phyloP scores from a whole-genome alignment of 305 asterid species.

The Lippia alba region DNA sequence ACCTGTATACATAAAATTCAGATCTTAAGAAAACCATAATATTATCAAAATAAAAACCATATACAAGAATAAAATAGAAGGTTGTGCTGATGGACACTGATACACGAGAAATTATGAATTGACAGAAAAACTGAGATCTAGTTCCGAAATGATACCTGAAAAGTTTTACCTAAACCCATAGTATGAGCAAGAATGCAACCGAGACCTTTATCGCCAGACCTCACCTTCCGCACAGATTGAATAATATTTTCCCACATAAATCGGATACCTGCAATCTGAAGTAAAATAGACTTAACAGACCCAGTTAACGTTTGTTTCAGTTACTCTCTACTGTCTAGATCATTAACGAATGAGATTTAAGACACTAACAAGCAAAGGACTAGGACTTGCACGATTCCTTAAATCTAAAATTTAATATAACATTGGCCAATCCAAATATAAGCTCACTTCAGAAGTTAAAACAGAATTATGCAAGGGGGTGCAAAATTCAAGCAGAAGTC shows the following conservation, averaged over 20 bases:
- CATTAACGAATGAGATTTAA: conserved; percentile 19
- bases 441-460: not conserved
- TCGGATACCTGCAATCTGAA: conserved; percentile 90
- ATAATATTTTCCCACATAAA: conserved; percentile 97
- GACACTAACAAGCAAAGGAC: conserved; percentile 18
- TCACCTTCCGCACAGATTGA: conserved; percentile 79
- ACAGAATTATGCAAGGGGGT: too few species aligned
- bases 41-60: not conserved
- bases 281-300: conserved; percentile 18
- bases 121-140: conserved; percentile 11
- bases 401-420: conserved; percentile 11
- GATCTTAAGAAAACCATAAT: conserved; percentile 32
- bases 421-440: conserved; percentile 10
- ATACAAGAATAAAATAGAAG: too few species aligned
- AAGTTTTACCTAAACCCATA: conserved; percentile 98
- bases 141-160: conserved; percentile 73
- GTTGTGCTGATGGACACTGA: too few species aligned
- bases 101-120: too few species aligned
- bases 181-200: conserved; percentile 99
- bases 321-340: conserved; percentile 14
- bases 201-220: conserved; percentile 95
- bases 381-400: conserved; percentile 10
- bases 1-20: conserved; percentile 58
- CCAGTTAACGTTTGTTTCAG: not conserved
- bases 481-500: not conserved